These are phyloP conservation scores for Hylodesmum podocarpum DNA, from an alignment of 306 rosid genomes.

Conservation along the genomic window DNA sequence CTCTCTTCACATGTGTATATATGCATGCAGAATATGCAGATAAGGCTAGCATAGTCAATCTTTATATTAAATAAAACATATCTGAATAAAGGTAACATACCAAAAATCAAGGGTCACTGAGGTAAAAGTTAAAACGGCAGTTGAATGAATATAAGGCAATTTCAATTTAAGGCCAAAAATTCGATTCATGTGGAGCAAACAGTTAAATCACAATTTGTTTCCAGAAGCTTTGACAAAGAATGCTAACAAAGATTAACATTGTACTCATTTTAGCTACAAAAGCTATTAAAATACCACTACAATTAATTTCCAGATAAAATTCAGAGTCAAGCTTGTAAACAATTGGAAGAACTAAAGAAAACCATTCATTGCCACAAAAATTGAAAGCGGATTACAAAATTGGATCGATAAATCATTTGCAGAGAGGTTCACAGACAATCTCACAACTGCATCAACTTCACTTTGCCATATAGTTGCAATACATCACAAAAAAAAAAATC, in stretches of 20 bases:
- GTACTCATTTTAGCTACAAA: not conserved
- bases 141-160: not conserved
- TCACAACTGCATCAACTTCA: conserved; percentile 1
- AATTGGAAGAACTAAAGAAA: not conserved
- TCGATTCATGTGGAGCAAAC: not conserved
- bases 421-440: not conserved
- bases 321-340: conserved; percentile 1
- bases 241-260: not conserved
- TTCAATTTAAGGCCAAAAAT: not conserved
- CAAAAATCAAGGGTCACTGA: not conserved
- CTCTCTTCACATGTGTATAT: not conserved
- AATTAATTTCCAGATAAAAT: conserved; percentile 1
- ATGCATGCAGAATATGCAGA: not conserved
- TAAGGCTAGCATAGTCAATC: not conserved
- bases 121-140: conserved; percentile 9
- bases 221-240: not conserved
- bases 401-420: not conserved
- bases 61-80: not conserved
- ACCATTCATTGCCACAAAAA: not conserved
- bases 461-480: not conserved
- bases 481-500: not conserved
- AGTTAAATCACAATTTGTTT: not conserved
- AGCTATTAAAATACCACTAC: not conserved
- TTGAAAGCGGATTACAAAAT: not conserved
- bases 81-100: not conserved